These are phyloP conservation scores for Pyrrhoderma noxium DNA, from an alignment of 1,284 basidiomycete species.

Conservation along the genomic window DNA sequence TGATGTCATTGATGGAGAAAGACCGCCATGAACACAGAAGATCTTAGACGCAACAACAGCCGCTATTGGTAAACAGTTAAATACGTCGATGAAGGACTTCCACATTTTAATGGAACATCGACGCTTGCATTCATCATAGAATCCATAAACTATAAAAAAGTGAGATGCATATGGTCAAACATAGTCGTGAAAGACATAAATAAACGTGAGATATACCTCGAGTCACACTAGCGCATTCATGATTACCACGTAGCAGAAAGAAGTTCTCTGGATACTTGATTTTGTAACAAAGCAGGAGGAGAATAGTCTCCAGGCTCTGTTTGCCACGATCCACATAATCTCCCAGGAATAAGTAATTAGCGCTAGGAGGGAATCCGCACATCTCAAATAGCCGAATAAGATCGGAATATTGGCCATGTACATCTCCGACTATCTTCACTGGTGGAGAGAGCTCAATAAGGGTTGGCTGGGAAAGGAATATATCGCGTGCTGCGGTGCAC, in stretches of 20 bases:
- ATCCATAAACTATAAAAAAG: conserved; percentile 78
- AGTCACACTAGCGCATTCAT: conserved; percentile 99
- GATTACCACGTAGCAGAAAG: conserved; percentile 95
- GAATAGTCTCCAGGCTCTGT: conserved; percentile 96
- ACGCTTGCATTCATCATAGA: conserved; percentile 99
- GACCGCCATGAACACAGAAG: conserved; percentile 98
- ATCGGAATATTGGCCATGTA: conserved; percentile 98
- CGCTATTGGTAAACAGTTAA: conserved; percentile 98
- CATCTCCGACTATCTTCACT: conserved; percentile 99
- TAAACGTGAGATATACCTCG: conserved; percentile 51
- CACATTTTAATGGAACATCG: conserved; percentile 99
- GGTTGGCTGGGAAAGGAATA: conserved; percentile 95
- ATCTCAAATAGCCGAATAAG: conserved; percentile 98
- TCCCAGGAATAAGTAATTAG: conserved; percentile 98
- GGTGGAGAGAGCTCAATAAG: conserved; percentile 97
- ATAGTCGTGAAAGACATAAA: conserved; percentile 14
- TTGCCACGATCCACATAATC: conserved; percentile 99
- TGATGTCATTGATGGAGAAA: conserved; percentile 93
- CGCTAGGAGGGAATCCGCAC: conserved; percentile 97
- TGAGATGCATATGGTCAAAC: conserved; percentile 23
- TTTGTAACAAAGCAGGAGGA: conserved; percentile 97
- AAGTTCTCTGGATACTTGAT: conserved; percentile 99
- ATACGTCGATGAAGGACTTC: conserved; percentile 99
- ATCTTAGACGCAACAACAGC: conserved; percentile 99
- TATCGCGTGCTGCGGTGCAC: conserved; percentile 94